Conservation (phyloP, 257 asterid genomes). For the Misopates orontium region DNA sequence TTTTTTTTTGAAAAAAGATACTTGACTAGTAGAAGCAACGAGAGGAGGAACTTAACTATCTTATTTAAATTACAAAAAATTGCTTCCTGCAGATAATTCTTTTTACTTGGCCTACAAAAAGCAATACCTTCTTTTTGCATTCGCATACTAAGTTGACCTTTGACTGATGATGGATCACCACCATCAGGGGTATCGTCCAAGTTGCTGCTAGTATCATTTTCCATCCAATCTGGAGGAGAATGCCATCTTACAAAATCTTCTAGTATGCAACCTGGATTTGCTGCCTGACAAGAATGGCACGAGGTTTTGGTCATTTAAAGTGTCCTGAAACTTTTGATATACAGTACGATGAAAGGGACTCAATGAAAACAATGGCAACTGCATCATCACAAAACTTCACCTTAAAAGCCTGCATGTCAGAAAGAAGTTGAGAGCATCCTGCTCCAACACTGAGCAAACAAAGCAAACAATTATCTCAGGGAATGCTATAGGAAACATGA, state of each 20-base stretch:
- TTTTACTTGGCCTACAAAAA: constrained; percentile 8
- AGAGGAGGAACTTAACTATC: not conserved
- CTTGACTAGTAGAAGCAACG: not conserved
- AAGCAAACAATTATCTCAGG: constrained; percentile 38
- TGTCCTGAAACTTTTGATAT: constrained; percentile 22
- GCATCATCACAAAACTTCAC: constrained; percentile 45
- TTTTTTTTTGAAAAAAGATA: not conserved
- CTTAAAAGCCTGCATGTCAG: constrained; percentile 99
- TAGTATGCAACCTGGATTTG: constrained; percentile 95
- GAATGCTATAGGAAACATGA: constrained; percentile 9
- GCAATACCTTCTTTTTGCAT: constrained; percentile 95
- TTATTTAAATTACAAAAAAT: constrained; percentile 7
- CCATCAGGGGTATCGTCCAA: constrained; percentile 49
- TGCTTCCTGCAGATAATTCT: not conserved
- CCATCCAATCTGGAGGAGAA: constrained; percentile 99
- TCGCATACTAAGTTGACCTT: constrained; percentile 93
- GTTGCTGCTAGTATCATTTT: constrained; percentile 50
- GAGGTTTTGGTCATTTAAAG: constrained; percentile 24
- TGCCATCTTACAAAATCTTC: constrained; percentile 99
- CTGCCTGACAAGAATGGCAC: constrained; percentile 67
- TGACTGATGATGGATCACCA: constrained; percentile 51
- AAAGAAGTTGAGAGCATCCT: constrained; percentile 98
- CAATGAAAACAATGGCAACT: constrained; percentile 15
- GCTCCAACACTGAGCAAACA: constrained; percentile 84
- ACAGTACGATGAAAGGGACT: constrained; percentile 24